Conservation (phyloP, 2,329 filamentous ascomycete species). For the Pseudocercospora crystallina region DNA sequence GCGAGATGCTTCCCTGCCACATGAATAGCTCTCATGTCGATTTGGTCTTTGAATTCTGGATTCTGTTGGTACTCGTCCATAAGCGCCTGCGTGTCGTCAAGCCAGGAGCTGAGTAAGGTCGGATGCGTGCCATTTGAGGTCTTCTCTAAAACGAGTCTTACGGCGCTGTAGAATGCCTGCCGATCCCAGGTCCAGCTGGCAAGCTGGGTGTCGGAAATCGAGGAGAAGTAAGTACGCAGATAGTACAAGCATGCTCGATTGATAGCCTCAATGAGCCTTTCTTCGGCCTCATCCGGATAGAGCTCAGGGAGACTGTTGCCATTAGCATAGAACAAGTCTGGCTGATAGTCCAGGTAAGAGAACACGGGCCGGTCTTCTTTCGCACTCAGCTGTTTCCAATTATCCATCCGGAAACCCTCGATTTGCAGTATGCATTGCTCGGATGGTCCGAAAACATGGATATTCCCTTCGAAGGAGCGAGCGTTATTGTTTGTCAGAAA, state of each 20-base stretch:
- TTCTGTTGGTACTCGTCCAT: constrained; percentile 18
- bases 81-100: constrained; percentile 13
- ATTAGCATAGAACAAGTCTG: constrained; percentile 19
- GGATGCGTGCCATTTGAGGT: constrained; percentile 17
- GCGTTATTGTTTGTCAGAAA: constrained; percentile 20
- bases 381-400: constrained; percentile 14
- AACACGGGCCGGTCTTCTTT: constrained; percentile 19
- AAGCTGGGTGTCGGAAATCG: constrained; percentile 9
- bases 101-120: constrained; percentile 10
- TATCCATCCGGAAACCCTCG: constrained; percentile 23
- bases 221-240: constrained; percentile 16
- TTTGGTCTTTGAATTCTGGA: constrained; percentile 12
- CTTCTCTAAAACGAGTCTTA: constrained; percentile 9
- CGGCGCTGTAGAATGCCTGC: constrained; percentile 16
- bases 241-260: constrained; percentile 20
- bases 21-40: constrained; percentile 19
- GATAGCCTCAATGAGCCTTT: constrained; percentile 18
- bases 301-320: constrained; percentile 14
- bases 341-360: constrained; percentile 16
- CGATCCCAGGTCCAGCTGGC: constrained; percentile 21
- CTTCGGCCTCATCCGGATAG: constrained; percentile 10
- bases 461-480: constrained; percentile 20
- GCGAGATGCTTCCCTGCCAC: constrained; percentile 38
- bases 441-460: constrained; percentile 25
- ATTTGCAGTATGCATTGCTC: constrained; percentile 13